These are phyloP conservation scores for Corrigiola litoralis DNA, from an alignment of 179 eudicot species.

Conservation along the genomic window DNA sequence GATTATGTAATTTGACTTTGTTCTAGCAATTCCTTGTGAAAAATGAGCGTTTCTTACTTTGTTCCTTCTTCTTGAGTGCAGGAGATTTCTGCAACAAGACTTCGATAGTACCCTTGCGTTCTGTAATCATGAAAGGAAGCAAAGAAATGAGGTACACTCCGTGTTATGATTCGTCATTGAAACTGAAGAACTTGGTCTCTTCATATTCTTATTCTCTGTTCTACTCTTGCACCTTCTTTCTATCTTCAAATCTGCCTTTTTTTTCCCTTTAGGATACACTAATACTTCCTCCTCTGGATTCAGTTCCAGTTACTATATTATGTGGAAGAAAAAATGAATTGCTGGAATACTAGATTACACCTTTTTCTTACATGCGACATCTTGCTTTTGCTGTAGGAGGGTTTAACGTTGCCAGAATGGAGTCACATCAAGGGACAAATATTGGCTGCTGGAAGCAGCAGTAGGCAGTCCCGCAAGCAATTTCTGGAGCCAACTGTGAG, in stretches of 20 bases:
- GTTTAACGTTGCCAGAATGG: conserved; percentile 50
- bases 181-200: conserved; percentile 2
- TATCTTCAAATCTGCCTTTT: not conserved
- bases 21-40: not conserved
- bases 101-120: conserved; percentile 88
- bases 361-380: not conserved
- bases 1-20: not conserved
- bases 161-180: not conserved
- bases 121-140: conserved; percentile 82
- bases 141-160: conserved; percentile 76
- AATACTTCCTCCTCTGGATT: not conserved
- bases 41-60: conserved; percentile 8
- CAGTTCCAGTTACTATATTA: not conserved
- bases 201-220: not conserved
- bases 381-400: conserved; percentile 43
- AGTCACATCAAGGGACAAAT: conserved; percentile 63
- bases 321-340: not conserved
- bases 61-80: conserved; percentile 27
- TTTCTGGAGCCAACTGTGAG: conserved; percentile 46
- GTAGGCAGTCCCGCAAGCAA: conserved; percentile 61
- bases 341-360: not conserved
- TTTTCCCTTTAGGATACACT: not conserved
- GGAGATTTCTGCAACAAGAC: conserved; percentile 88
- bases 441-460: conserved; percentile 49
- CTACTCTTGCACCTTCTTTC: not conserved